A percentile compares a stretch with the other conserved stretches of the same genome.
These are phyloP conservation scores for Ganoderma multipileum DNA, from an alignment of 1,284 basidiomycete genomes.

Conservation along the genomic window DNA sequence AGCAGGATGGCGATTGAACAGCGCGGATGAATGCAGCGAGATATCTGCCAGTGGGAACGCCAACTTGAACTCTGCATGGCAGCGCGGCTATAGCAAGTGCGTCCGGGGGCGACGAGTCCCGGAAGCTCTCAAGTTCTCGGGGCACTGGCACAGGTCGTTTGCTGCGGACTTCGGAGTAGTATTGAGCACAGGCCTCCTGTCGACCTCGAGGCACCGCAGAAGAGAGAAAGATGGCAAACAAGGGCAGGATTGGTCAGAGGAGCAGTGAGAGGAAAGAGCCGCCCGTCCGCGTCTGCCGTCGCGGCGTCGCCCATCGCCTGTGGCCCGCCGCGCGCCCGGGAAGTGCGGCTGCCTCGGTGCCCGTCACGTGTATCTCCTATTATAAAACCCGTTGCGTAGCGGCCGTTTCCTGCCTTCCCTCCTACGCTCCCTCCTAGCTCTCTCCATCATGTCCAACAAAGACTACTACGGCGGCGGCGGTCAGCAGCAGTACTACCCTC, in stretches of 20 bases:
- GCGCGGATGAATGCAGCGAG: background rate
- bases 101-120: background rate
- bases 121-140: background rate
- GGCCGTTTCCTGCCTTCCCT: slow-evolving; percentile 12
- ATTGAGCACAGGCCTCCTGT: background rate
- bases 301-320: background rate
- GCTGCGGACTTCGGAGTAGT: slow-evolving; percentile 16
- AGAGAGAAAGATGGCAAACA: background rate
- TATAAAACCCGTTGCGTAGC: slow-evolving; percentile 23
- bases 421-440: slow-evolving; percentile 24
- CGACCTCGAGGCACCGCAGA: background rate
- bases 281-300: background rate
- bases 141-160: slow-evolving; percentile 9
- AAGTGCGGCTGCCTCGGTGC: slow-evolving; percentile 8
- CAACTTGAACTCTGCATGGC: background rate
- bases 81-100: background rate
- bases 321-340: background rate
- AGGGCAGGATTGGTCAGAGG: slow-evolving; percentile 16
- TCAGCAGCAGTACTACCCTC: slow-evolving; percentile 70
- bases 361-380: slow-evolving; percentile 26
- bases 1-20: background rate
- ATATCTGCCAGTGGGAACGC: background rate
- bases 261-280: too few species aligned
- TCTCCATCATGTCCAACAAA: slow-evolving; percentile 68
- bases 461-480: slow-evolving; percentile 66